Evolutionary conservation across 345 rosid genomes (phyloP).

Genomic region (Sapria himalayana): DNA sequence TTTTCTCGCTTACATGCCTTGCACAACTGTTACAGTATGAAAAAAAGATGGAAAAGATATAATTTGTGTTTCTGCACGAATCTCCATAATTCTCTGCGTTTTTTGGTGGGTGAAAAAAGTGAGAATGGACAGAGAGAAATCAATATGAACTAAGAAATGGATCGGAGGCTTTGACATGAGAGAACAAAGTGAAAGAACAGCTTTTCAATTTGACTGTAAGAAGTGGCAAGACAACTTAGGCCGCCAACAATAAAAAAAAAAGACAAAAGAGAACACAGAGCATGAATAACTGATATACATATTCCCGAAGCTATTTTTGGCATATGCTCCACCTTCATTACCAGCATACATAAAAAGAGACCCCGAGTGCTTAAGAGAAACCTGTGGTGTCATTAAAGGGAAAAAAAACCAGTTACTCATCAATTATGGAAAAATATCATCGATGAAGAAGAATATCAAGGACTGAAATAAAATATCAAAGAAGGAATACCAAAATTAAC

Average conservation of each 20-base stretch:
- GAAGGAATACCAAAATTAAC: not conserved
- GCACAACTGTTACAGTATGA: no score
- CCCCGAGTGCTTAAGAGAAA: slow-evolving; percentile 88
- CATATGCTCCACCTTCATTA: slow-evolving; percentile 83
- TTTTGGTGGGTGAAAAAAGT: no score
- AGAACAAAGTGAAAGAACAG: no score
- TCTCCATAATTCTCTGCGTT: no score
- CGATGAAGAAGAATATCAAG: not conserved
- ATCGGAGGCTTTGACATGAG: slow-evolving; percentile 1
- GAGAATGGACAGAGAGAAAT: no score
- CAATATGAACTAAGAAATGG: not conserved
- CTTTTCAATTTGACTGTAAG: no score
- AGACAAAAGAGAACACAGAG: not conserved
- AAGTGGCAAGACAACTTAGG: no score
- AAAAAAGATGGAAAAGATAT: no score
- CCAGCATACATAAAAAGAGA: slow-evolving; percentile 98
- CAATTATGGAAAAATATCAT: slow-evolving; percentile 1
- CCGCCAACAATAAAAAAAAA: not conserved
- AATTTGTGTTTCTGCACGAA: no score
- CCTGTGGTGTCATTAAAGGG: slow-evolving; percentile 30
- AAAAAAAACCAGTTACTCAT: slow-evolving; percentile 5
- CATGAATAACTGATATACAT: slow-evolving; percentile 26
- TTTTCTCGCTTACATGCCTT: no score
- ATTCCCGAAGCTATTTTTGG: slow-evolving; percentile 95
- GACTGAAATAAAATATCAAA: not conserved